Percentiles rank a stretch among this genome's conserved stretches.
Conservation (phyloP, 1,284 basidiomycete species). For the Schizophyllum amplum region DNA sequence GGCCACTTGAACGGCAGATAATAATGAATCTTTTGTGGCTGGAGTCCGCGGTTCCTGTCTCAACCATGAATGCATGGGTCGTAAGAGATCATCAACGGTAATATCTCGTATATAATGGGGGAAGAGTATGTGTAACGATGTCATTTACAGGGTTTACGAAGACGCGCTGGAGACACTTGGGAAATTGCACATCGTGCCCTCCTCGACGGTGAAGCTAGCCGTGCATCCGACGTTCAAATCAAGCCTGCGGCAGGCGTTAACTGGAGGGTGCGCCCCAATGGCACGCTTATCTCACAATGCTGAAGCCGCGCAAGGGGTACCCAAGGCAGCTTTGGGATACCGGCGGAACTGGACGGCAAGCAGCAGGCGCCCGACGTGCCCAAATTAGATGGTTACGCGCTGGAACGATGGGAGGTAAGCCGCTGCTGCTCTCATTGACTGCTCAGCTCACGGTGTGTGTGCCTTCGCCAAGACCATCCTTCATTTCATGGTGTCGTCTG, state of each 20-base stretch:
- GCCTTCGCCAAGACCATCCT: conserved; percentile 69
- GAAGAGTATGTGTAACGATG: no score
- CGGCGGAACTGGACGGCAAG: conserved; percentile 60
- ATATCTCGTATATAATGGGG: no score
- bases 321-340: conserved; percentile 88
- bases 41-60: conserved; percentile 62
- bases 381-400: conserved; percentile 76
- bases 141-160: conserved; percentile 68
- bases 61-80: conserved; percentile 81
- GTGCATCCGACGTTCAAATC: conserved; percentile 76
- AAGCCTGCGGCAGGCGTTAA: conserved; percentile 81
- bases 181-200: conserved; percentile 70
- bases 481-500: conserved; percentile 98
- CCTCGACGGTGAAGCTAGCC: conserved; percentile 49
- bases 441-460: background rate
- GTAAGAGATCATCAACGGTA: conserved; percentile 69
- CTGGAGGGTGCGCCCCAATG: conserved; percentile 67
- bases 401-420: conserved; percentile 90
- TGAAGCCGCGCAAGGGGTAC: conserved; percentile 58
- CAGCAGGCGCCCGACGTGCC: conserved; percentile 47
- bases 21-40: conserved; percentile 92
- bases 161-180: conserved; percentile 59
- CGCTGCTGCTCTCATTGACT: background rate
- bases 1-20: conserved; percentile 82
- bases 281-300: conserved; percentile 3